Conservation (phyloP, 352 stramenopile genomes). For the Globisporangium parvum region DNA sequence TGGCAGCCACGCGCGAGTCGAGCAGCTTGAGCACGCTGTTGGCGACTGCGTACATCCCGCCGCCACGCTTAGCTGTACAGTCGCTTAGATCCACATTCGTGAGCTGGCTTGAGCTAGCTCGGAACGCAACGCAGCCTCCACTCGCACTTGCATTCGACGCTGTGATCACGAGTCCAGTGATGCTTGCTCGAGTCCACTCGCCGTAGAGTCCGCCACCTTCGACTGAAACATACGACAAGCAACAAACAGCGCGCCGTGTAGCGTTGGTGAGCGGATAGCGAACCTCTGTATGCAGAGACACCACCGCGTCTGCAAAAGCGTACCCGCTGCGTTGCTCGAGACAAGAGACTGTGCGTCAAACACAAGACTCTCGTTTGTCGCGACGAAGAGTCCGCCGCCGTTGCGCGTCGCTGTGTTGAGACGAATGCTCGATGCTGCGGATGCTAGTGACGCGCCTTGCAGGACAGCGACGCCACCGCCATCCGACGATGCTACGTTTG, state of each 20-base stretch:
- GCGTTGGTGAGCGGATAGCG: too few species aligned
- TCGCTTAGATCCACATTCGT: background rate
- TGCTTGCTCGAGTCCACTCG: conserved; percentile 13
- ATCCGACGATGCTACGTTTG: conserved; percentile 24
- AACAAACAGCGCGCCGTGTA: background rate
- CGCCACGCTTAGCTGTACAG: conserved; percentile 21
- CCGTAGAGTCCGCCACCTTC: conserved; percentile 27
- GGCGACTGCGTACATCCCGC: conserved; percentile 15
- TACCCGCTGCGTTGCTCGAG: conserved; percentile 28
- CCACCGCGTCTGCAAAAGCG: background rate
- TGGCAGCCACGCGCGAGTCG: conserved; percentile 5
- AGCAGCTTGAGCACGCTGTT: conserved; percentile 18
- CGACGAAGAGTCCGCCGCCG: conserved; percentile 40
- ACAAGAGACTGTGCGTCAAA: conserved; percentile 27
- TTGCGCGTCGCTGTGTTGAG: conserved; percentile 23
- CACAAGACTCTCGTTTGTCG: conserved; percentile 28
- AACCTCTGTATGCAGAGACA: background rate
- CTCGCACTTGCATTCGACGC: conserved; percentile 12
- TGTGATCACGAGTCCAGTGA: conserved; percentile 14
- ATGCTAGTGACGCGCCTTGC: conserved; percentile 12
- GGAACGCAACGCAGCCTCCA: conserved; percentile 27
- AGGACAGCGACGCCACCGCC: conserved; percentile 51
- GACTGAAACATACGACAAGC: too few species aligned
- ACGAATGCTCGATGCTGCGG: conserved; percentile 11
- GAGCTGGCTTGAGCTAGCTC: conserved; percentile 7